These are phyloP conservation scores for Sarocladiaceae sp. DNA, from an alignment of 2,329 filamentous ascomycete species.

Conservation along the genomic window DNA sequence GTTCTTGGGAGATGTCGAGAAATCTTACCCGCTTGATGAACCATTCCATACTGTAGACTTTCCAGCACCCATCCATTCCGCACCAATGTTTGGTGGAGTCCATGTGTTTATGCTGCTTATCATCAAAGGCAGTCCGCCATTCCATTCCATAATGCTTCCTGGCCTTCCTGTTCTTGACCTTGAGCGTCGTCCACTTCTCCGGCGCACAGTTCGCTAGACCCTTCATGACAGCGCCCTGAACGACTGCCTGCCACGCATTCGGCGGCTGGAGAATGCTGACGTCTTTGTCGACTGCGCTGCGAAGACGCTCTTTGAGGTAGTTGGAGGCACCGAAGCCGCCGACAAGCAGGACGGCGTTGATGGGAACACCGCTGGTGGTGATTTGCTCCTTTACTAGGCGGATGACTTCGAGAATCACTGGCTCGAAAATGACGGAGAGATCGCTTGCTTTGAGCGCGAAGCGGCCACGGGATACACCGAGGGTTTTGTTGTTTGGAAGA, in stretches of 20 bases:
- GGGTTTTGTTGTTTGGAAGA: conserved; percentile 31
- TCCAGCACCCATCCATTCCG: conserved; percentile 31
- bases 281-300: conserved; percentile 25
- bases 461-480: conserved; percentile 32
- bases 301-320: conserved; percentile 38
- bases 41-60: conserved; percentile 38
- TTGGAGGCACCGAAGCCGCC: conserved; percentile 43
- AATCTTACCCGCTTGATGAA: conserved; percentile 33
- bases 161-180: conserved; percentile 34
- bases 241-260: conserved; percentile 43
- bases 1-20: no score
- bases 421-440: conserved; percentile 38
- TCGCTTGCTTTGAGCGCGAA: conserved; percentile 33
- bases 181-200: conserved; percentile 29
- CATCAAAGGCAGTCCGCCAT: conserved; percentile 26
- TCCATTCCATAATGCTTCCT: conserved; percentile 40
- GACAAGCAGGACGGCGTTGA: conserved; percentile 39
- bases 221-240: conserved; percentile 45
- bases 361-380: conserved; percentile 27
- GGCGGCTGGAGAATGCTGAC: conserved; percentile 41
- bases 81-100: conserved; percentile 30
- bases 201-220: conserved; percentile 34
- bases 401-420: conserved; percentile 38
- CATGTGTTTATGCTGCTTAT: conserved; percentile 25
- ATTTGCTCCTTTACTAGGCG: conserved; percentile 40